Conservation (phyloP, 805 yeast species). For the Saccharomycopsis lassenensis region DNA sequence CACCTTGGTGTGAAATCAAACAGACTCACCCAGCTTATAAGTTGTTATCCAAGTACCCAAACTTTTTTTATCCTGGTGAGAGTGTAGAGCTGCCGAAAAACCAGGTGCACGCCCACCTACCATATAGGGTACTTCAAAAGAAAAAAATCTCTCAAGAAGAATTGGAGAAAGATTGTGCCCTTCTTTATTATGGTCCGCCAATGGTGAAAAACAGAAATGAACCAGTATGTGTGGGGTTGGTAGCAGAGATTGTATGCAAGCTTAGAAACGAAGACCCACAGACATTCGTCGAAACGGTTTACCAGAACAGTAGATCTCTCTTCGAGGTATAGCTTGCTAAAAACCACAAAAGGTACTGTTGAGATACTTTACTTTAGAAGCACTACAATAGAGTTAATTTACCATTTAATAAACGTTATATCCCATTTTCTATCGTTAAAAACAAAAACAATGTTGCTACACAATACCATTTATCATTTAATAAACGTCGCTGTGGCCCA, state of each 20-base stretch:
- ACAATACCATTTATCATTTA: no score
- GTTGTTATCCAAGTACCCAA: constrained; percentile 42
- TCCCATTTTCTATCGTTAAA: no score
- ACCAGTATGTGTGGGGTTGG: constrained; percentile 76
- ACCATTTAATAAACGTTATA: no score
- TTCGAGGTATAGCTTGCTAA: no score
- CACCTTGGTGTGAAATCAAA: constrained; percentile 97
- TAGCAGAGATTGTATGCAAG: constrained; percentile 58
- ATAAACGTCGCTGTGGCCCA: no score
- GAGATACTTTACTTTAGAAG: no score
- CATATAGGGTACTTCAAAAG: not conserved
- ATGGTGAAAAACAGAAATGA: constrained; percentile 81
- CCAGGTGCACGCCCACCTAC: constrained; percentile 3
- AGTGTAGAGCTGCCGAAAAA: constrained; percentile 9
- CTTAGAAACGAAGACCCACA: constrained; percentile 33
- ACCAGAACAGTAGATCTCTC: constrained; percentile 38
- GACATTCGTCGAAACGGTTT: constrained; percentile 37
- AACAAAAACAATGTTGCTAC: no score
- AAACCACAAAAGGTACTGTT: no score
- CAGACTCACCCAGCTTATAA: constrained; percentile 68
- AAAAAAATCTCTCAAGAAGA: constrained; percentile 43
- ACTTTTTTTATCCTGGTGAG: constrained; percentile 38
- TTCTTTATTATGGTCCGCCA: constrained; percentile 27
- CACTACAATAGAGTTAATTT: no score
- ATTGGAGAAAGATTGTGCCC: constrained; percentile 23